Evolutionary conservation across 78 protist genomes (phyloP), one percentile per base, ranked within the genome.

Genomic region (Andalucia godoyi): DNA sequence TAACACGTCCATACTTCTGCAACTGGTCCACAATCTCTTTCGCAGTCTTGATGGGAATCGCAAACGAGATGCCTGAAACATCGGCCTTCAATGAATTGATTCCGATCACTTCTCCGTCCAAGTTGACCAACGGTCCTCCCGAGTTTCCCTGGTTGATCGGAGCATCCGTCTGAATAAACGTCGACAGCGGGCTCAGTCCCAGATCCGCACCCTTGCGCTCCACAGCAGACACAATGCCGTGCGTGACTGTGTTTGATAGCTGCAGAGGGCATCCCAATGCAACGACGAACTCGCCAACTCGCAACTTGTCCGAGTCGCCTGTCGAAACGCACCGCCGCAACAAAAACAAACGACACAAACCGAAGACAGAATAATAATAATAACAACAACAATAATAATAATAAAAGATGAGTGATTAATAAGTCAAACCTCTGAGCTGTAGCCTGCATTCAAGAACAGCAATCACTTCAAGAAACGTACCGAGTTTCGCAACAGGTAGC

Each of bases 91-190:
- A 33, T 10, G 65, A 29, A 38, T 36, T 58, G 23, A 58, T 25
- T 21, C 65, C 65, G 37, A 58, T 40, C 51, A 58, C 65, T 42
- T 54, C 60, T 2, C 65, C 65, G n/a, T 39, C 23, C 25, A 58
- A 0, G 50, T 58, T 41, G 65, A 58, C 9, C 36, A 58, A 38
- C 32, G 51, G 49, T 2, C 65, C 65, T 23, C 65, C 65, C 37
- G 51, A 41, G 49, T 58, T 58, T 46, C 65, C 65, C 30, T 15
- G 3, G 65, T 58, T 58, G 49, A 58, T 58, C 36, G 65, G 39
- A 21, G 65, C 65, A n/a, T 58, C 65, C 37, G 65, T 58, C 49
- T 58, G 65, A 21, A 30, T 1, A 32, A 5, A 5, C 38, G 38
- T 2, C 29, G 9, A 12, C 36, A 5, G 53, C n/a, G n/a, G n/a